phyloP scores from a whole-genome alignment of 352 stramenopile genomes.

The Phytopythium vexans region DNA sequence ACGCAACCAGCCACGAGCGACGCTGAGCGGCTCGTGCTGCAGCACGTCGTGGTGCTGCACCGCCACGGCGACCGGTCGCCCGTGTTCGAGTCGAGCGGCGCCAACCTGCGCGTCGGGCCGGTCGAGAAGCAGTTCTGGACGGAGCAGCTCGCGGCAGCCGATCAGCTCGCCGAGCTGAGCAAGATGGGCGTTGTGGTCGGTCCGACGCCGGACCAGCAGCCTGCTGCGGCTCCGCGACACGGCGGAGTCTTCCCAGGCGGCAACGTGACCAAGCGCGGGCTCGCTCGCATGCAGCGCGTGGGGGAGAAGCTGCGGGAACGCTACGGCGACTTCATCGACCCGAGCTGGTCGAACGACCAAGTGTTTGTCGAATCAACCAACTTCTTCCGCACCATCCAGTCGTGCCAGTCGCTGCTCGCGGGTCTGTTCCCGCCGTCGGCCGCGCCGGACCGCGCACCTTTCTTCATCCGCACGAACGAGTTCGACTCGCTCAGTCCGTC shows the following conservation, averaged over 20 bases:
- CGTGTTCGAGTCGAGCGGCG: slow-evolving; percentile 12
- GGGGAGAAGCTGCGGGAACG: slow-evolving; percentile 10
- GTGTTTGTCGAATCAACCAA: slow-evolving; percentile 26
- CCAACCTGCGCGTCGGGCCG: slow-evolving; percentile 13
- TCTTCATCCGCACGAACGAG: slow-evolving; percentile 10
- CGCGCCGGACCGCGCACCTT: neutral
- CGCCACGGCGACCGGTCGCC: slow-evolving; percentile 29
- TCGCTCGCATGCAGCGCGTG: slow-evolving; percentile 10
- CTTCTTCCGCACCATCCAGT: slow-evolving; percentile 21
- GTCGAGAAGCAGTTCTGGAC: slow-evolving; percentile 23
- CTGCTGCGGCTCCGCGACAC: slow-evolving; percentile 3
- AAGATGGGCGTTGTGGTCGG: slow-evolving; percentile 9
- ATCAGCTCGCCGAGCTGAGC: slow-evolving; percentile 17
- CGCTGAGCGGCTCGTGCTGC: slow-evolving; percentile 10
- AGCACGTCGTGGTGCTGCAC: slow-evolving; percentile 20
- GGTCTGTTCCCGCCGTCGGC: slow-evolving; percentile 6
- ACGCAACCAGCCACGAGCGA: no score
- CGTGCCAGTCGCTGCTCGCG: slow-evolving; percentile 6
- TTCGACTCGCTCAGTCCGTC: slow-evolving; percentile 7
- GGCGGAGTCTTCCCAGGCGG: slow-evolving; percentile 13
- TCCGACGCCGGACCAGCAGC: slow-evolving; percentile 5
- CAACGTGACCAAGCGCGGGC: slow-evolving; percentile 20
- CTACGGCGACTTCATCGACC: slow-evolving; percentile 12
- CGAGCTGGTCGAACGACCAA: slow-evolving; percentile 3
- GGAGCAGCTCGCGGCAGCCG: slow-evolving; percentile 8